Evolutionary conservation across 148 eudicot species (phyloP), one percentile per base, ranked within the genome.

Genomic region (Cornus controversa): DNA sequence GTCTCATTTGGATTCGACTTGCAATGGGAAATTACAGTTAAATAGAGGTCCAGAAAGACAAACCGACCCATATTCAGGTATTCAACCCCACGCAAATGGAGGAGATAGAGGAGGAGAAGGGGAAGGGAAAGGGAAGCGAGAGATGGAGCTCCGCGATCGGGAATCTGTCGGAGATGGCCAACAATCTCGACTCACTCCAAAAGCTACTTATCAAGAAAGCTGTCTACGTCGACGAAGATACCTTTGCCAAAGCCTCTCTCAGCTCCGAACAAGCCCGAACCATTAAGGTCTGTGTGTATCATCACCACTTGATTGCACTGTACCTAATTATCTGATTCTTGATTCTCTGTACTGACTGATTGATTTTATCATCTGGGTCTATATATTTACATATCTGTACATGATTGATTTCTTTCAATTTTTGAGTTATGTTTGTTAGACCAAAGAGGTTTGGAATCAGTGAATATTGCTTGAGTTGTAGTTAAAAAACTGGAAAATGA

Each of bases 111-210:
- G 67, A 77, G 69, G 87, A 84, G 58, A 66, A 77, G 69, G 88
- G 83, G 65, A 87, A 85, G 73, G 87, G 63, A 57, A 77, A 75
- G 77, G 86, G 83, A 23, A 87, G 77, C 82, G 93, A 96, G 81
- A 88, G 99, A 93, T 96, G 97, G 98, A 86, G 71, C 63, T 83
- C 88, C 8, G 94, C 97, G 70, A 85, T 93, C 80, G 80, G 86
- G 6, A 96, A 96, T 87, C 78, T 96, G 26, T 80, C 90, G 18
- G 97, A 92, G 78, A 96, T 87, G 86, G 77, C 95, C 23, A 64
- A 81, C 40, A 93, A 93, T 87, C 79, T 96, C 25, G 94, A 89
- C 53, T 91, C 99, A 0, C 86, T 96, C 11, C 92, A 93, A 40
- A 96, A 90, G 78, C 82, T 96, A 40, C 89, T 93, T 50, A 40